Evolutionary conservation across 305 asterid species (phyloP).

Genomic region (Fraxinus albicans): DNA sequence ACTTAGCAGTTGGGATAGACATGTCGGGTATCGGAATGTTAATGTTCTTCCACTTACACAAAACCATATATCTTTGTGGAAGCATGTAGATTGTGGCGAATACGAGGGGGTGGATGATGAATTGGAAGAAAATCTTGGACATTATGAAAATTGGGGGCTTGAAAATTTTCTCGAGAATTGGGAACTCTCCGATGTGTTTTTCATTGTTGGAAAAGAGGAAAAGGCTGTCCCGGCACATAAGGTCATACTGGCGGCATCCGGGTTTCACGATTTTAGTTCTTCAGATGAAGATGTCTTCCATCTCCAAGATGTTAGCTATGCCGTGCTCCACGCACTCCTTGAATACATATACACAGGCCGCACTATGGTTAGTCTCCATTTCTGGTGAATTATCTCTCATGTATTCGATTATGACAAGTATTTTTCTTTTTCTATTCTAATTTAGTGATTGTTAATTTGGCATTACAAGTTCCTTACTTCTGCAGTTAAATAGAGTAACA

Average conservation of each 20-base stretch:
- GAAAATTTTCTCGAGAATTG: conserved; percentile 74
- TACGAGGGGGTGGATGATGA: conserved; percentile 46
- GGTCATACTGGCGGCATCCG: conserved; percentile 73
- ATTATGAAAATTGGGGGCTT: conserved; percentile 78
- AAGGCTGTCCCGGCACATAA: conserved; percentile 83
- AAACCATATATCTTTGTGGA: conserved; percentile 84
- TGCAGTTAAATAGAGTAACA: not conserved
- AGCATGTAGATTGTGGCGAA: conserved; percentile 68
- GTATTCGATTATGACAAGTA: not conserved
- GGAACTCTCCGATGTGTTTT: conserved; percentile 76
- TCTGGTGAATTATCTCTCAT: not conserved
- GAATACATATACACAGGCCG: conserved; percentile 75
- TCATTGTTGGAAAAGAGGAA: conserved; percentile 74
- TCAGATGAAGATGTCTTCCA: conserved; percentile 49
- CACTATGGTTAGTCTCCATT: conserved; percentile 58
- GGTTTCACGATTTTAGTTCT: conserved; percentile 53
- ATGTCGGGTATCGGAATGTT: conserved; percentile 88
- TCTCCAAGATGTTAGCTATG: conserved; percentile 52
- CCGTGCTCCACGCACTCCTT: conserved; percentile 73
- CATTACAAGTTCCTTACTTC: conserved; percentile 6
- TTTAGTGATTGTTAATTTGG: conserved; percentile 6
- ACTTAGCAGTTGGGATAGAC: conserved; percentile 96
- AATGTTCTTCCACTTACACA: conserved; percentile 77
- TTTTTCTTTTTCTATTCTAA: not conserved
- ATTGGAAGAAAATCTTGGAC: conserved; percentile 51